Percentiles rank a stretch among this genome's conserved stretches.
These are phyloP conservation scores for Vicia villosa DNA, from an alignment of 306 rosid species.

Conservation along the genomic window DNA sequence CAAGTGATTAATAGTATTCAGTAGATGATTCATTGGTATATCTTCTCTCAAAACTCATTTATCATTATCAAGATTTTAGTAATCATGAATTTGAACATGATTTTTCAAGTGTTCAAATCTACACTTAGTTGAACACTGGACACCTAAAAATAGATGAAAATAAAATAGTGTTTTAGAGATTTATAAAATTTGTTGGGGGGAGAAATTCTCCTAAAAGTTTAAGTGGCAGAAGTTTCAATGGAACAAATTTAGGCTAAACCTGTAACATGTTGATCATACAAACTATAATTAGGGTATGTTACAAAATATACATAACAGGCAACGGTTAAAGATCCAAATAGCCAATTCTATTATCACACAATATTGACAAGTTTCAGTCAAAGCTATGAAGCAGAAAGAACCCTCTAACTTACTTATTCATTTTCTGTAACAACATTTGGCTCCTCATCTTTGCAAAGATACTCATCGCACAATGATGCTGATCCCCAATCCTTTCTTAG, in stretches of 20 bases:
- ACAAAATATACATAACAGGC: slow-evolving; percentile 37
- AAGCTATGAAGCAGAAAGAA: too few species aligned
- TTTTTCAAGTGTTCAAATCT: too few species aligned
- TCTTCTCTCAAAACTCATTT: too few species aligned
- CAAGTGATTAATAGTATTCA: too few species aligned
- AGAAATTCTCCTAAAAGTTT: not conserved
- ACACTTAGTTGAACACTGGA: too few species aligned
- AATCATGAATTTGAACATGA: too few species aligned
- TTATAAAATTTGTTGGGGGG: too few species aligned
- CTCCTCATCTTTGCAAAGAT: slow-evolving; percentile 90
- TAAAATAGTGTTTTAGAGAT: too few species aligned
- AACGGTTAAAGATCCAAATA: slow-evolving; percentile 29
- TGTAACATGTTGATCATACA: slow-evolving; percentile 28
- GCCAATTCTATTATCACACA: slow-evolving; percentile 42
- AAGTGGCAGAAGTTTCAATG: slow-evolving; percentile 28
- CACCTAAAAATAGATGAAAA: too few species aligned
- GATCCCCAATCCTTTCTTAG: slow-evolving; percentile 91
- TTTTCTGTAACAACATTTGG: slow-evolving; percentile 76
- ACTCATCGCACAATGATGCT: slow-evolving; percentile 82
- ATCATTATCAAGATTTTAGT: too few species aligned
- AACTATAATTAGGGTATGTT: not conserved
- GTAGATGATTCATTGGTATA: too few species aligned
- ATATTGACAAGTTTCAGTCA: not conserved
- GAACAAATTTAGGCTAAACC: slow-evolving; percentile 32
- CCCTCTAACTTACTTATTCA: slow-evolving; percentile 48